Evolutionary conservation across 164 flowering plant species (phyloP), one percentile per base, ranked within the genome.

Genomic region (Kingdonia uniflora): DNA sequence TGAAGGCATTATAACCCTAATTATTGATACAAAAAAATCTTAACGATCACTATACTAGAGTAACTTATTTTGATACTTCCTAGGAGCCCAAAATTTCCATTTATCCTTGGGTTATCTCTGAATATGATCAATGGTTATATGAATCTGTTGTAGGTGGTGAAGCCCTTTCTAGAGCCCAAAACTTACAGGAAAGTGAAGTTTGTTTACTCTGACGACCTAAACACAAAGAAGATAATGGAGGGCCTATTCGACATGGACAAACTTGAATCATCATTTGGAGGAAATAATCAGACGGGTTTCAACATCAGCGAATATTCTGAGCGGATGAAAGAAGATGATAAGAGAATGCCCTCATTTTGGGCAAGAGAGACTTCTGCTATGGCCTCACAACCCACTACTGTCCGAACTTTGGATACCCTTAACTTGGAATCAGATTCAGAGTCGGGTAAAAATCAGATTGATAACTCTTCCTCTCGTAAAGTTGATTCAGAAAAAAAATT

Each of bases 121-220:
- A n/a, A n/a, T n/a, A n/a, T n/a, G n/a, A n/a, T n/a, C n/a, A n/a
- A n/a, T n/a, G n/a, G n/a, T 23, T 22, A 37, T 15, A 21, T 23
- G 1, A 20, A 42, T 55, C 14, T 50, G 15, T 37, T 26, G 14
- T 79, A 91, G 97, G 59, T 83, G 56, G 95, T 71, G 54, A 91
- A 91, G 66, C 90, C 96, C 6, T 87, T 91, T 65, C 66, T 91
- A 37, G 96, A 91, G 73, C 85, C 85, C 14, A 87, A 85, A 71
- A 87, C 96, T 17, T 58, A 46, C 53, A 71, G 65, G 49, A 91
- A 91, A 71, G 96, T 91, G 29, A 87, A 87, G 67, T 91, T 91
- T 73, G 87, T 75, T 44, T 87, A 87, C 71, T 68, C 95, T 12
- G 76, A 85, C 41, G 85, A 85, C 59, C 66, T 26, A 13, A 71